phyloP scores from a whole-genome alignment of 495 filamentous ascomycete species.

The Hypoxylon trugodes region DNA sequence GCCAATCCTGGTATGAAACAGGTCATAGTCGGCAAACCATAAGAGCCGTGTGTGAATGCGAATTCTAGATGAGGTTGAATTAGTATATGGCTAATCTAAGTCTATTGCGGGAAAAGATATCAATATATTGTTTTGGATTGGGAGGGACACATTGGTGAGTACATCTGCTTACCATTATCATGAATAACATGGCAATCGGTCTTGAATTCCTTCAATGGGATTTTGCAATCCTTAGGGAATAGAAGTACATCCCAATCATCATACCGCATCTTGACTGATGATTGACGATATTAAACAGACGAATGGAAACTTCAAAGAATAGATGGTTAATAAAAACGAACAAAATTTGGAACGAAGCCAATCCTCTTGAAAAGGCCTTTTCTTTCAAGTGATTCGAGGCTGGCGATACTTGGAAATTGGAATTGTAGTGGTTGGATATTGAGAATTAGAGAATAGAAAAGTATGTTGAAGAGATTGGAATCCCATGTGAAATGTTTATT shows the following conservation, averaged over 20 bases:
- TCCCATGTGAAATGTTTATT: slow-evolving; percentile 21
- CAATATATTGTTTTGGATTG: neutral
- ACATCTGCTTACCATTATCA: slow-evolving; percentile 62
- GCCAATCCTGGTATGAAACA: slow-evolving; percentile 78
- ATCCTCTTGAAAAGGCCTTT: slow-evolving; percentile 12
- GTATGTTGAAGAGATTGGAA: neutral
- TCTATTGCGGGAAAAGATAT: neutral
- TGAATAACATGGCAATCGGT: slow-evolving; percentile 80
- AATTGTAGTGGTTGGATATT: slow-evolving; percentile 20
- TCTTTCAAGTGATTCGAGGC: slow-evolving; percentile 8
- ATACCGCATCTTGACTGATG: slow-evolving; percentile 71
- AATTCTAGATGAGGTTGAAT: slow-evolving; percentile 45
- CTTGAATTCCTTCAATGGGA: slow-evolving; percentile 87
- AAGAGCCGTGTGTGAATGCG: slow-evolving; percentile 51
- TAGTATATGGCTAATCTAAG: neutral
- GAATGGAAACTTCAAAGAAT: slow-evolving; percentile 33
- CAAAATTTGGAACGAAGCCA: slow-evolving; percentile 21
- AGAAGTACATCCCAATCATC: slow-evolving; percentile 87
- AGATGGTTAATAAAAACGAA: slow-evolving; percentile 32
- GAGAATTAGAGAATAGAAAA: slow-evolving; percentile 13
- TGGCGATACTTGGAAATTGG: slow-evolving; percentile 19
- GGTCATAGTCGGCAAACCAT: slow-evolving; percentile 72
- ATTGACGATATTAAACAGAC: slow-evolving; percentile 35
- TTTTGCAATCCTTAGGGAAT: slow-evolving; percentile 67
- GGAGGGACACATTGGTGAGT: neutral